Conservation (phyloP, 2,329 filamentous ascomycete species). For the Peltaster fructicola region DNA sequence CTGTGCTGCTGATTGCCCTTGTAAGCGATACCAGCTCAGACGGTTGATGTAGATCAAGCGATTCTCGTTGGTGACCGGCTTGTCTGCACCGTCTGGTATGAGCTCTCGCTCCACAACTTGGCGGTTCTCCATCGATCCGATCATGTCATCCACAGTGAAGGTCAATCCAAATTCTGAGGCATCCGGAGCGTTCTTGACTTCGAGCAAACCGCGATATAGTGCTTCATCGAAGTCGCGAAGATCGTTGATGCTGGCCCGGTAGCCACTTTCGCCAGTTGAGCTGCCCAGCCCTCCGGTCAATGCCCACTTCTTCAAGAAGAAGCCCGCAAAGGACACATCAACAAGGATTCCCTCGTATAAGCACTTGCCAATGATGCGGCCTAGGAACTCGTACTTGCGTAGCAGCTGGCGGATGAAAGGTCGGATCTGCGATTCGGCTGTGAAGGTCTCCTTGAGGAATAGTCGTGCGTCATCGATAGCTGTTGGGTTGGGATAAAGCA, state of each 20-base stretch:
- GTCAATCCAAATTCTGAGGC: constrained; percentile 62
- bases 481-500: constrained; percentile 75
- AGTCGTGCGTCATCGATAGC: constrained; percentile 17
- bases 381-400: constrained; percentile 73
- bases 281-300: constrained; percentile 48
- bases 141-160: constrained; percentile 69
- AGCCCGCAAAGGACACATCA: constrained; percentile 81
- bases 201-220: constrained; percentile 67
- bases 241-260: constrained; percentile 88
- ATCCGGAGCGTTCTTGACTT: constrained; percentile 73
- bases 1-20: constrained; percentile 61
- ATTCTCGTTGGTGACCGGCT: constrained; percentile 76
- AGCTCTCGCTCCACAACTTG: constrained; percentile 57
- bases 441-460: constrained; percentile 4
- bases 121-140: constrained; percentile 25
- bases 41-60: constrained; percentile 86
- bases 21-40: constrained; percentile 72
- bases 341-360: constrained; percentile 93
- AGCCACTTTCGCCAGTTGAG: constrained; percentile 49
- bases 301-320: constrained; percentile 93
- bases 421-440: constrained; percentile 1
- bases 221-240: constrained; percentile 79
- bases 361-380: constrained; percentile 86
- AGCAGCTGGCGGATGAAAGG: constrained; percentile 29
- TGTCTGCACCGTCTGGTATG: constrained; percentile 57